phyloP scores from a whole-genome alignment of 2,329 filamentous ascomycete species.

The Trichoderma sp. region DNA sequence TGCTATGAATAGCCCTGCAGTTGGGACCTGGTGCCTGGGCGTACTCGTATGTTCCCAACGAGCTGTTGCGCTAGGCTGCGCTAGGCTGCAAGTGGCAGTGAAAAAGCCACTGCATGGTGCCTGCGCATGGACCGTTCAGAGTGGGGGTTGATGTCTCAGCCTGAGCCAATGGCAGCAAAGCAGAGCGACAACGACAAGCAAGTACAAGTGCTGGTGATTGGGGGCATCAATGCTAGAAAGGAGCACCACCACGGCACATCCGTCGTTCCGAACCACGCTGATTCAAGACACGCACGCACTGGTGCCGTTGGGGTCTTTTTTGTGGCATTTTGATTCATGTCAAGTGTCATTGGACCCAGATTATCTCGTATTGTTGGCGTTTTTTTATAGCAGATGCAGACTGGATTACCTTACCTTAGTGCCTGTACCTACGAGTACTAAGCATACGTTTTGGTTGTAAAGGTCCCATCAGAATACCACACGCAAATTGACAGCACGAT shows the following conservation, averaged over 20 bases:
- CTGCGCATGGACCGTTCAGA: background rate
- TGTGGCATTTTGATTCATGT: background rate
- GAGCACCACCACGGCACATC: background rate
- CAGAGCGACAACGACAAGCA: background rate
- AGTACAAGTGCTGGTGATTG: background rate
- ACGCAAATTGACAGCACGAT: background rate
- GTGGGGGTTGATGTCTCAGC: background rate
- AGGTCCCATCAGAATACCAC: background rate
- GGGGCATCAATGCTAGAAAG: background rate
- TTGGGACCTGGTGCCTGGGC: slow-evolving; percentile 9
- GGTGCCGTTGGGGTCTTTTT: background rate
- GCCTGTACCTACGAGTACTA: no score
- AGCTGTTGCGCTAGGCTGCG: background rate
- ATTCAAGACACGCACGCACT: background rate
- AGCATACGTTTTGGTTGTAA: no score
- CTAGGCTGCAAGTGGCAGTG: background rate
- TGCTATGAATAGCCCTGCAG: background rate
- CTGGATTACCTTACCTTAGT: no score
- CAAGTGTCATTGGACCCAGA: background rate
- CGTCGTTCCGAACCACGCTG: background rate
- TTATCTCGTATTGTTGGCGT: background rate
- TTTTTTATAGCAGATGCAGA: no score
- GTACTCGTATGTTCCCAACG: background rate
- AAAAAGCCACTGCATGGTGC: background rate
- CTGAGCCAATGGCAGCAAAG: background rate